Base-by-base conservation (phyloP, 768 basidiomycete species). In the Boletus rubropictus region DNA sequence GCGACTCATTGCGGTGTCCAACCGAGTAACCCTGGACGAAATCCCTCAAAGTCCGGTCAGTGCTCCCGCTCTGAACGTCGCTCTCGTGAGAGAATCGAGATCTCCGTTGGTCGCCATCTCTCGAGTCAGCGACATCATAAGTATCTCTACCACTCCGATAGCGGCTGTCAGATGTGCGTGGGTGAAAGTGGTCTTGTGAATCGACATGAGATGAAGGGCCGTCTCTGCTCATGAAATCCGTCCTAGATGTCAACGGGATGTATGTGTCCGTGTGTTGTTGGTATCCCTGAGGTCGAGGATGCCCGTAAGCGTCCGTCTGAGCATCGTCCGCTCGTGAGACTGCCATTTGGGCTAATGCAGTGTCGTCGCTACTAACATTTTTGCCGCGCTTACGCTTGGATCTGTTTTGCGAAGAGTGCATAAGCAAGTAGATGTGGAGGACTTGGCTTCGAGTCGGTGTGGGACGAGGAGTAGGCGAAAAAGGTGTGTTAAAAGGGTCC, bases 261-360 rank as follows among this genome's bases (percentile, higher is more conserved):
- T 67, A 68, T 51, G 62, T 70, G 56, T 81, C 77, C 37, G 74
- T 60, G 40, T 66, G 71, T 43, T 65, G 64, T 55, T 67, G 68
- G 50, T 66, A 59, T 48, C 62, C 56, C 45, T 59, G 67, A 54
- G 72, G 72, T 58, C 75, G 76, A 56, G 78, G 62, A 62, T 75
- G 76, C 54, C 79, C 63, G 64, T 79, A 81, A 48, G 72, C 63
- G 51, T 81, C 77, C 57, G 74, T 62, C 66, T 70, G 72, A 47
- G 69, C 59, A 54, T 82, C 79, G 51, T 80, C 79, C 54, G 57
- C 63, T 64, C 73, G 77, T 59, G 73, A 66, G 64, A 69, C 72
- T 28, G 47, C 25, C 68, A 62, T 71, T 46, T 56, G 74, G 51
- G 68, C 65, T 56, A 57, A 55, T 39, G 41, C 39, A 22, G 52